Percentiles rank a stretch among this genome's conserved stretches.
phyloP scores from a whole-genome alignment of 2,329 filamentous ascomycete genomes.

The Colletotrichum filicis region DNA sequence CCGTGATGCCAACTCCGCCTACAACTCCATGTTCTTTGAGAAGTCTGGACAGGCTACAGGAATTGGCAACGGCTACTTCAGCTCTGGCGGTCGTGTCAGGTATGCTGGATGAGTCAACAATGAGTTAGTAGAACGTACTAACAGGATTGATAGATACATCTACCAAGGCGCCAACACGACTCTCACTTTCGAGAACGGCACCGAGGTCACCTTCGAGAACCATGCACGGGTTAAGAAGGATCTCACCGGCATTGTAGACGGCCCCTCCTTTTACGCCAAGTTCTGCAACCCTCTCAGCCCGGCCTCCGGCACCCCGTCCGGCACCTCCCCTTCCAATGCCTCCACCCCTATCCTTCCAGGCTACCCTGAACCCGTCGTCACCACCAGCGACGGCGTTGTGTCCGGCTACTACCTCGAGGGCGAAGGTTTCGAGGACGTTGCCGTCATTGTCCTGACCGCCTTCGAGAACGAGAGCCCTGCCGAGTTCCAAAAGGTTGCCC shows the following conservation, averaged over 20 bases:
- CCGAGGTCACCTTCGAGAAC: slow-evolving; percentile 43
- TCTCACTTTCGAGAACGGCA: slow-evolving; percentile 50
- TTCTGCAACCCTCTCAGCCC: slow-evolving; percentile 43
- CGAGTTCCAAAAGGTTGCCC: slow-evolving; percentile 48
- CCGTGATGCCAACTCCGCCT: slow-evolving; percentile 44
- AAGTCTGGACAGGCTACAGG: slow-evolving; percentile 37
- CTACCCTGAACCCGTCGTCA: slow-evolving; percentile 44
- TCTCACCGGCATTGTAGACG: slow-evolving; percentile 44
- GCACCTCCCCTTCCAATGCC: slow-evolving; percentile 7
- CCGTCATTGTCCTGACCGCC: slow-evolving; percentile 41
- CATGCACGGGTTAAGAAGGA: slow-evolving; percentile 42
- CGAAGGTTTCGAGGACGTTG: slow-evolving; percentile 46
- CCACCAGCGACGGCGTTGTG: slow-evolving; percentile 39
- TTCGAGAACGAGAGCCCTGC: slow-evolving; percentile 41
- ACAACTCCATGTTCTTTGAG: slow-evolving; percentile 52
- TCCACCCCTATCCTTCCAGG: slow-evolving; percentile 2
- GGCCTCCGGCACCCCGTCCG: background rate
- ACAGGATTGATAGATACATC: slow-evolving; percentile 15
- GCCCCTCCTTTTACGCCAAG: slow-evolving; percentile 45
- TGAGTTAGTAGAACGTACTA: background rate
- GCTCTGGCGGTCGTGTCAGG: slow-evolving; percentile 42
- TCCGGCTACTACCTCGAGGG: slow-evolving; percentile 49
- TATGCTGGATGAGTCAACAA: background rate
- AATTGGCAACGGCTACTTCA: slow-evolving; percentile 43
- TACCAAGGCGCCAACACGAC: slow-evolving; percentile 47